Conservation (phyloP, 2,329 filamentous ascomycete genomes). For the Alternaria hordeiaustralica region DNA sequence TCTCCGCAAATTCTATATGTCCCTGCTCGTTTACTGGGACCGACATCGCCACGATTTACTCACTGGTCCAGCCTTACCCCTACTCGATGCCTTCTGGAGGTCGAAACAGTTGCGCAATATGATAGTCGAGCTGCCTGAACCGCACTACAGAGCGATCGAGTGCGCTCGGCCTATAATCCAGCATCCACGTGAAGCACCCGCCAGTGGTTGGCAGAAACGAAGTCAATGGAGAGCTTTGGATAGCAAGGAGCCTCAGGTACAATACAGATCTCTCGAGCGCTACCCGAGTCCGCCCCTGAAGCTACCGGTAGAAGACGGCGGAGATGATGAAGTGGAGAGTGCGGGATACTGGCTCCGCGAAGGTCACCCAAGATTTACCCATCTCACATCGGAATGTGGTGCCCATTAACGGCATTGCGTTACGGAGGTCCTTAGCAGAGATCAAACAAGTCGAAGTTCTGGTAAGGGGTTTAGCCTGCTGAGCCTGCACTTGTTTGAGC, state of each 20-base stretch:
- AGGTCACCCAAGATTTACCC: background rate
- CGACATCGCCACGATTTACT: background rate
- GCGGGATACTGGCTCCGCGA: slow-evolving; percentile 11
- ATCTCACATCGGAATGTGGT: background rate
- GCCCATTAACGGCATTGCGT: background rate
- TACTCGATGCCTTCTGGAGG: slow-evolving; percentile 4
- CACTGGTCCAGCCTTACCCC: background rate
- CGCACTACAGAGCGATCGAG: background rate
- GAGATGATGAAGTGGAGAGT: slow-evolving; percentile 5
- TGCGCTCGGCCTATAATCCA: background rate
- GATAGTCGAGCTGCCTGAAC: slow-evolving; percentile 9
- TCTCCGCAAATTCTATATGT: slow-evolving; percentile 3
- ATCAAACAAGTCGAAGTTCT: too few species aligned
- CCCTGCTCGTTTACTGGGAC: background rate
- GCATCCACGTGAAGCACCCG: background rate
- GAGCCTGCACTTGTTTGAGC: too few species aligned
- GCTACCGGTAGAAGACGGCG: background rate
- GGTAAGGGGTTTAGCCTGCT: too few species aligned
- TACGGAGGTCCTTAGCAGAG: too few species aligned
- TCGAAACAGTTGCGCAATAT: slow-evolving; percentile 9
- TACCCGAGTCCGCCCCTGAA: slow-evolving; percentile 9
- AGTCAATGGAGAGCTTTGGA: slow-evolving; percentile 10
- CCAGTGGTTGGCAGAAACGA: background rate
- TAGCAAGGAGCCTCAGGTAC: background rate
- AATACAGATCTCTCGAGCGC: slow-evolving; percentile 8